Conservation (phyloP, 345 rosid genomes). For the Bruguiera gymnorhiza region DNA sequence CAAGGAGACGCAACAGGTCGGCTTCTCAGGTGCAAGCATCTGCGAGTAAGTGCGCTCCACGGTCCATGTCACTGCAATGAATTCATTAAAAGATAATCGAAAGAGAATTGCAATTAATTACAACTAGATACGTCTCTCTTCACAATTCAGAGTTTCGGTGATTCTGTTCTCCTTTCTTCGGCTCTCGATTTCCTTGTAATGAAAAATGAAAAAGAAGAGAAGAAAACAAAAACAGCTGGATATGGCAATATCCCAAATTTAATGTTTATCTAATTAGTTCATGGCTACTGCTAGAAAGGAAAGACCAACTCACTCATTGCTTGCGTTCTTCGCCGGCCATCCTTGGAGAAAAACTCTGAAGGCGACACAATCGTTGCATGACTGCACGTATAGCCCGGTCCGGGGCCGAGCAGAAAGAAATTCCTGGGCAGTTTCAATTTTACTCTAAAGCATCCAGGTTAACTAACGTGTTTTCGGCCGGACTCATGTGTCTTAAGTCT, state of each 20-base stretch:
- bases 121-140: no score
- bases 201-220: no score
- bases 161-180: no score
- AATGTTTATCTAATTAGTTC: no score
- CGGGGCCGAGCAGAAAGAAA: constrained; percentile 63
- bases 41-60: constrained; percentile 15
- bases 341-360: constrained; percentile 46
- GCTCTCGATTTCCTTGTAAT: no score
- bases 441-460: no score
- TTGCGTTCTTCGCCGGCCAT: constrained; percentile 57
- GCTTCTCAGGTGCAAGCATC: constrained; percentile 8
- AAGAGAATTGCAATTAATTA: no score
- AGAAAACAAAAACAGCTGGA: no score
- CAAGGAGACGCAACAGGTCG: constrained; percentile 20
- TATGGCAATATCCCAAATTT: no score
- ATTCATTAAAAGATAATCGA: neutral
- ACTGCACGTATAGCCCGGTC: constrained; percentile 66
- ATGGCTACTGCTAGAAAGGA: neutral
- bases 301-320: constrained; percentile 48
- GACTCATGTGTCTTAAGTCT: no score
- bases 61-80: constrained; percentile 21
- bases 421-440: constrained; percentile 52
- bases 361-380: constrained; percentile 56
- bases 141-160: no score
- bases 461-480: no score